Evolutionary conservation across 1,139 yeast species (phyloP), one percentile per base, ranked within the genome.

Genomic region (Pichia norvegensis): DNA sequence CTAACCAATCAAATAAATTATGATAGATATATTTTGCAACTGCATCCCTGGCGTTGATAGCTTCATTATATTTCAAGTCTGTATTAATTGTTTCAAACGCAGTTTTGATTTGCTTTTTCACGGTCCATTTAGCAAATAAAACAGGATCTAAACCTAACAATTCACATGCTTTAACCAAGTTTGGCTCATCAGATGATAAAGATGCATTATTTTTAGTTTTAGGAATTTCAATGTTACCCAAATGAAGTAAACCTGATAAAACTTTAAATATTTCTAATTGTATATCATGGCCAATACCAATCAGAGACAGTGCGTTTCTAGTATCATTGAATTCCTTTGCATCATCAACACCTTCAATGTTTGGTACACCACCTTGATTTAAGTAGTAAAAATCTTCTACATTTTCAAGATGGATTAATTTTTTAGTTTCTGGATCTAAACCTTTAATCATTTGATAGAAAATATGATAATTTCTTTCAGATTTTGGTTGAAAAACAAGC

Each of bases 1-100:
- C 97, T 52, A 92, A 76, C 98, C 98, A 92, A 63, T 92, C 97
- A 61, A 92, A 92, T 54, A 94, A 70, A 8, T 95, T 85, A 4
- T 97, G 80, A 67, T 94, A 92, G 42, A 94, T 83, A 66, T 82
- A 92, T 65, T 92, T 94, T 42, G 98, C 86, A 51, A 94, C 94
- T 10, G 98, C 94, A 67, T 92, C 98, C 60, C 95, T 81, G 8
- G 96, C 95, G 36, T 90, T 97, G 33, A 79, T 58, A 6, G 97
- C 95, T 64, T 92, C 96, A 57, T 80, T 79, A 60, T 81, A 85
- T 59, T 77, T 85, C 62, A 92, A 73, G 61, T 84, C 88, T 41
- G 95, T 82, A 45, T 84, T 79, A 59, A 92, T 90, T 62, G 88
- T 88, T 68, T 92, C 97, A 20, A 88, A 80, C 65, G 97, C 76